A percentile compares a stretch with the other conserved stretches of the same genome.
phyloP scores from a whole-genome alignment of 2,329 filamentous ascomycete species.

The Metarhizium anisopliae region DNA sequence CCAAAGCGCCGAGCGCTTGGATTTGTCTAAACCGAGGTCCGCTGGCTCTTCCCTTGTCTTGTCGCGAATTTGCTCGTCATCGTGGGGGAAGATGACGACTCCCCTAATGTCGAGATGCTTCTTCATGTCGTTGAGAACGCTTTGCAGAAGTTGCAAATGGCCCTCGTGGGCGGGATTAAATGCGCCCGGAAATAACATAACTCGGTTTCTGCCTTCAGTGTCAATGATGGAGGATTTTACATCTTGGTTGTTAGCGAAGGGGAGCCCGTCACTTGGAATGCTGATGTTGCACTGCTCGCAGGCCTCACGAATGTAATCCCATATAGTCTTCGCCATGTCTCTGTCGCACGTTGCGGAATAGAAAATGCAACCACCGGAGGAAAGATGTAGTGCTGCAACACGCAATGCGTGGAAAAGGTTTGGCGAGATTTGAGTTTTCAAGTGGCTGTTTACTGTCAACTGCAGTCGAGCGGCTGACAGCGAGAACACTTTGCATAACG shows the following conservation, averaged over 20 bases:
- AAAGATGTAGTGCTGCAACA: background rate
- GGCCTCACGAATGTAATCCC: background rate
- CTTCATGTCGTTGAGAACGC: constrained; percentile 18
- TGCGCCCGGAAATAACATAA: constrained; percentile 26
- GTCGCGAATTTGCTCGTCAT: constrained; percentile 13
- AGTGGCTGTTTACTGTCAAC: background rate
- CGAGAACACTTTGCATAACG: too few relatives aligned
- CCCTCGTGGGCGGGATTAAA: constrained; percentile 30
- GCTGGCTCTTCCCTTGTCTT: constrained; percentile 12
- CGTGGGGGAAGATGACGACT: constrained; percentile 20
- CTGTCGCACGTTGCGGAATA: background rate
- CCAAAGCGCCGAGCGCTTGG: constrained; percentile 19
- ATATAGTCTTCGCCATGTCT: background rate
- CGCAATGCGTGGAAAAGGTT: background rate
- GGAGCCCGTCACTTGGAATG: constrained; percentile 1
- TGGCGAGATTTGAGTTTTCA: background rate
- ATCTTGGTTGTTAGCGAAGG: background rate
- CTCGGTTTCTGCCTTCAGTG: constrained; percentile 10
- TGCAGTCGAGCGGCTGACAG: too few relatives aligned
- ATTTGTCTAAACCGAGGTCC: constrained; percentile 10
- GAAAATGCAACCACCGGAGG: background rate
- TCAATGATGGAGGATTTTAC: background rate
- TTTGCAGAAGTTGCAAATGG: constrained; percentile 21
- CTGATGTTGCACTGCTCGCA: background rate
- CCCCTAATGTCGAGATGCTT: constrained; percentile 19